These are phyloP conservation scores for Pichia inconspicua DNA, from an alignment of 1,139 yeast genomes.

Conservation along the genomic window DNA sequence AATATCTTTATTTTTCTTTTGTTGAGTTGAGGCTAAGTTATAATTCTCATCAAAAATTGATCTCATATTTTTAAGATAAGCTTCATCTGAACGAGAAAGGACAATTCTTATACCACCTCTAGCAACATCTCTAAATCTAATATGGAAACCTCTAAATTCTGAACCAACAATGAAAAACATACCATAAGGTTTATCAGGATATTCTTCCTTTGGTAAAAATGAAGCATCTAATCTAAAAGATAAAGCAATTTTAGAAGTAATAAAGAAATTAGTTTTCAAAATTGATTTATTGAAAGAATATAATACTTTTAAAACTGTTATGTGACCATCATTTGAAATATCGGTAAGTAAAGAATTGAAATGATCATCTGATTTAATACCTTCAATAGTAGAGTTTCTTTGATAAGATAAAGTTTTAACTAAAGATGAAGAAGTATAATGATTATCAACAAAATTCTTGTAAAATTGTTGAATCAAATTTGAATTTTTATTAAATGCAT, in stretches of 20 bases:
- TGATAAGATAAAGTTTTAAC: slow-evolving; percentile 81
- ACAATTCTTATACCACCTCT: slow-evolving; percentile 98
- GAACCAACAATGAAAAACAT: slow-evolving; percentile 95
- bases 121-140: slow-evolving; percentile 93
- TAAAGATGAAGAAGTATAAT: slow-evolving; percentile 62
- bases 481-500: slow-evolving; percentile 63
- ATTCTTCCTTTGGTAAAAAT: slow-evolving; percentile 76
- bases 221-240: slow-evolving; percentile 86
- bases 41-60: slow-evolving; percentile 94
- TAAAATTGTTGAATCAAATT: slow-evolving; percentile 76
- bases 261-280: slow-evolving; percentile 88
- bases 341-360: slow-evolving; percentile 61
- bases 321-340: slow-evolving; percentile 75
- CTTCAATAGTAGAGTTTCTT: slow-evolving; percentile 69
- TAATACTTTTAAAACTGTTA: slow-evolving; percentile 73
- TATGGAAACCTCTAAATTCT: slow-evolving; percentile 95
- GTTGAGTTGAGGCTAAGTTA: slow-evolving; percentile 93
- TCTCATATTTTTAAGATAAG: slow-evolving; percentile 77
- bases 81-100: slow-evolving; percentile 77
- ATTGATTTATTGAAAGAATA: slow-evolving; percentile 79
- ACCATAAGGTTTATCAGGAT: slow-evolving; percentile 89
- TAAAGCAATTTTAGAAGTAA: slow-evolving; percentile 89
- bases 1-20: slow-evolving; percentile 92
- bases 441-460: slow-evolving; percentile 87
- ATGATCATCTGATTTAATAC: slow-evolving; percentile 69